A percentile compares a stretch with the other conserved stretches of the same genome.
Conservation (phyloP, 805 yeast genomes). For the Metschnikowia cubensis region DNA sequence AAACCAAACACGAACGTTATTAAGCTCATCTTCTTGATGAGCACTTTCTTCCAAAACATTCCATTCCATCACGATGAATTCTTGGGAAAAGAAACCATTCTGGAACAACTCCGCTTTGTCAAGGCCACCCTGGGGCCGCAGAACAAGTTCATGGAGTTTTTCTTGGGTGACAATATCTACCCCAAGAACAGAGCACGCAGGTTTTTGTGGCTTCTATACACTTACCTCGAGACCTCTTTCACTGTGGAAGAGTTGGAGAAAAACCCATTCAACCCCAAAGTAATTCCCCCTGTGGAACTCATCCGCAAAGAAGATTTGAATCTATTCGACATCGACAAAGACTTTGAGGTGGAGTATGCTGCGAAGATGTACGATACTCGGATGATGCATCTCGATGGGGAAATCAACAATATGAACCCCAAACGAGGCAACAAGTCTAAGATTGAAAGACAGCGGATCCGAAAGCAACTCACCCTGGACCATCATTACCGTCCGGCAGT, state of each 20-base stretch:
- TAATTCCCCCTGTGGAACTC: slow-evolving; percentile 35
- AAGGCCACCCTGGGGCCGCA: slow-evolving; percentile 13
- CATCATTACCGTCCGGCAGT: not conserved
- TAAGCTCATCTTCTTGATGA: slow-evolving; percentile 68
- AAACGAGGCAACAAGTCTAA: slow-evolving; percentile 31
- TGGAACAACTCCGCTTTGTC: slow-evolving; percentile 6
- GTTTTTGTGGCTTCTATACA: slow-evolving; percentile 79
- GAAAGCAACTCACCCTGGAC: slow-evolving; percentile 5
- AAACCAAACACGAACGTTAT: slow-evolving; percentile 59
- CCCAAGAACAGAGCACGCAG: slow-evolving; percentile 67
- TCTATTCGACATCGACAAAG: slow-evolving; percentile 45
- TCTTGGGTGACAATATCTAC: slow-evolving; percentile 56
- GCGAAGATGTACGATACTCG: slow-evolving; percentile 46
- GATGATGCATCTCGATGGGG: slow-evolving; percentile 36
- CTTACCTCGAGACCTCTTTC: slow-evolving; percentile 72
- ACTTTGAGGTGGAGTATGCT: slow-evolving; percentile 45
- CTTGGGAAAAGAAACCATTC: slow-evolving; percentile 7
- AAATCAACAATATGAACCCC: slow-evolving; percentile 31
- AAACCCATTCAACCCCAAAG: slow-evolving; percentile 55
- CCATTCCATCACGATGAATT: slow-evolving; percentile 28
- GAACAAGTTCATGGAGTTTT: slow-evolving; percentile 64
- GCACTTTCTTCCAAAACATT: slow-evolving; percentile 57
- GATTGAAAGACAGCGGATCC: slow-evolving; percentile 19
- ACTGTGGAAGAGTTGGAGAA: slow-evolving; percentile 43
- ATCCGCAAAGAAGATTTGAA: slow-evolving; percentile 25